phyloP scores from a whole-genome alignment of 441 rosid genomes.

The Breynia disticha region DNA sequence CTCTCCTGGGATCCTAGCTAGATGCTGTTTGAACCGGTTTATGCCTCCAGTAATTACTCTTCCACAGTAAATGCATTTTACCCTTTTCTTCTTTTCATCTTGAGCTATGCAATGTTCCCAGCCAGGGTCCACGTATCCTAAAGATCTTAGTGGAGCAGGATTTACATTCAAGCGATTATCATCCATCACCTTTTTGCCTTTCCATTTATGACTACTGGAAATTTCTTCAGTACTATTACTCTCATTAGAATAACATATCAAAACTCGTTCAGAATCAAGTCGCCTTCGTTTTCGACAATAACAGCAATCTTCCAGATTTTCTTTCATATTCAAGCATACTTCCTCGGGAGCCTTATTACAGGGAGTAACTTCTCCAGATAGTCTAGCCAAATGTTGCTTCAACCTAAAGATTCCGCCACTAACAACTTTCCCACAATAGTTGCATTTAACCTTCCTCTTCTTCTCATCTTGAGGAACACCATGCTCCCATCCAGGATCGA shows the following conservation, averaged over 20 bases:
- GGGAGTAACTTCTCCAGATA: constrained; percentile 82
- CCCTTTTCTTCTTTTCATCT: constrained; percentile 85
- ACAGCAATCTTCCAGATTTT: constrained; percentile 64
- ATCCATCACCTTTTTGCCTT: constrained; percentile 41
- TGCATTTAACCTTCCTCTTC: constrained; percentile 87
- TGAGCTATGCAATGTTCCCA: constrained; percentile 96
- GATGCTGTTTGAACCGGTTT: constrained; percentile 89
- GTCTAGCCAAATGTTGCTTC: constrained; percentile 77
- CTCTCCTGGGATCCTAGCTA: constrained; percentile 96
- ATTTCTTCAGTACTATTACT: constrained; percentile 20
- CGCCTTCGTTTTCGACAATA: constrained; percentile 48
- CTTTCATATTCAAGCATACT: constrained; percentile 60
- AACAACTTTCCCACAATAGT: constrained; percentile 69
- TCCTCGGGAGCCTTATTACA: constrained; percentile 75
- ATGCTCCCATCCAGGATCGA: constrained; percentile 93
- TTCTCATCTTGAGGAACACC: constrained; percentile 75
- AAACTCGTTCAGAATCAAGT: constrained; percentile 40
- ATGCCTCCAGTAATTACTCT: constrained; percentile 88
- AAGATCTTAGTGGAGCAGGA: constrained; percentile 54
- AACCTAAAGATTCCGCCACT: constrained; percentile 81
- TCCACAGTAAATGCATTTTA: constrained; percentile 82
- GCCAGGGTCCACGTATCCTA: constrained; percentile 93
- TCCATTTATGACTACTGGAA: constrained; percentile 26
- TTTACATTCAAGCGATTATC: constrained; percentile 37
- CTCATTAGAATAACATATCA: constrained; percentile 28